Evolutionary conservation across 1,284 basidiomycete species (phyloP), one percentile per base, ranked within the genome.

Genomic region (Rhodotorula sp.): DNA sequence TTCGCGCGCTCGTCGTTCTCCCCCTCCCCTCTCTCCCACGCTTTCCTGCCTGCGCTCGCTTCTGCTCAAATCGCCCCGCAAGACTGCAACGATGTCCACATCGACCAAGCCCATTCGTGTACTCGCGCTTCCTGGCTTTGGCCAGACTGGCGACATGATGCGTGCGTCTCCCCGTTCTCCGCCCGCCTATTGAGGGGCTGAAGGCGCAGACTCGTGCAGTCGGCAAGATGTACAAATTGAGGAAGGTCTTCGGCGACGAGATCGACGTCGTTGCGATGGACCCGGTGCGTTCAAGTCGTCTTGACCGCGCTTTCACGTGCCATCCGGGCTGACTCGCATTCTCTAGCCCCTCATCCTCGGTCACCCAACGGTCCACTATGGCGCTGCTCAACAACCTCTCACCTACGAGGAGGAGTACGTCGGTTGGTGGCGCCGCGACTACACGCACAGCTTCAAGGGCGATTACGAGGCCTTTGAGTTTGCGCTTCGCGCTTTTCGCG

Each of bases 361-460:
- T 4, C 44, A 58, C 23, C 57, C 57, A 14, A 45, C 44, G 44
- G 44, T 44, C 4, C 42, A 44, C 23, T 45, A 45, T n/a, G 42
- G 44, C 23, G 44, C 57, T 0, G 42, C 23, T 13, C 7, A 25
- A 5, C 23, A 25, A 13, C n/a, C 57, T 1, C n/a, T 58, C 42
- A 58, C 57, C 7, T 16, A 10, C 57, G 57, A 58, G 23, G 57
- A 45, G 4, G n/a, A 45, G 21, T 58, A 46, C 44, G n/a, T 7
- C 44, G 57, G 44, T 1, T 58, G 57, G 57, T 58, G 57, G 57
- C 57, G 44, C 1, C 57, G 57, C 42, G 46, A 46, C 42, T 58
- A 58, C 57, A 58, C 57, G 1, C 44, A 58, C 57, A 14, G 44
- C n/a, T 58, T 58, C 57, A 23, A n/a, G 44, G 57, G 57, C 57